Base-by-base conservation (phyloP, 345 rosid genomes). In the Cardamine resedifolia region DNA sequence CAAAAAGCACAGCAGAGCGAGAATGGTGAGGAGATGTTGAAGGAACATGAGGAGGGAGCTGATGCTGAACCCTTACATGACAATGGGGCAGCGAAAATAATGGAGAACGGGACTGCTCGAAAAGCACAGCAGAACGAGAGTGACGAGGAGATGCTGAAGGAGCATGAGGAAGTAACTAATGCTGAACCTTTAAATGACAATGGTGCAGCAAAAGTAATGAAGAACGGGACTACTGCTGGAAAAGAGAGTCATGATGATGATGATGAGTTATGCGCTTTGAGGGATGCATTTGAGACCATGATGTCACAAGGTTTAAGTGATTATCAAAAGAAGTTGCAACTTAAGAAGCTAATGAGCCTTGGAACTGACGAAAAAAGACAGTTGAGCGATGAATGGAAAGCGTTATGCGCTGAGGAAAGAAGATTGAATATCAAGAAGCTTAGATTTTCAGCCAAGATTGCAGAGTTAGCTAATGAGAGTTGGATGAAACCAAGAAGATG, bases 301-400 rank as follows among this genome's bases (percentile, higher is more conserved):
- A 7, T 68, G 33, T 44, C 58, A 0, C 15, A 38, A 23, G 65
- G 79, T 10, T 51, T 68, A 47, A 51, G 52, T 14, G 74, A 34
- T 5, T 55, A 43, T 44, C 74, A 62, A 3, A 75, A 53, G 58
- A 67, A 41, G 38, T 7, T 38, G 7, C 53, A 27, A 23, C 28
- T 39, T 26, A 20, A 41, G 57, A 68, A 60, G 33, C 30, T 75
- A 4, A 60, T 50, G 48, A 59, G n/a, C 36, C 26, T 74, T 41
- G 73, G 34, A 41, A 3, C 12, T 23, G 16, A 27, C 0, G 67
- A 20, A 39, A 49, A n/a, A n/a, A n/a, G n/a, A n/a, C n/a, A n/a
- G n/a, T n/a, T n/a, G n/a, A n/a, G n/a, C n/a, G n/a, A n/a, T n/a
- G 68, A 58, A 30, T 74, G 78, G 78, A 59, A 41, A 66, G 33